phyloP scores from a whole-genome alignment of 768 basidiomycete genomes.

The Chiua virens region DNA sequence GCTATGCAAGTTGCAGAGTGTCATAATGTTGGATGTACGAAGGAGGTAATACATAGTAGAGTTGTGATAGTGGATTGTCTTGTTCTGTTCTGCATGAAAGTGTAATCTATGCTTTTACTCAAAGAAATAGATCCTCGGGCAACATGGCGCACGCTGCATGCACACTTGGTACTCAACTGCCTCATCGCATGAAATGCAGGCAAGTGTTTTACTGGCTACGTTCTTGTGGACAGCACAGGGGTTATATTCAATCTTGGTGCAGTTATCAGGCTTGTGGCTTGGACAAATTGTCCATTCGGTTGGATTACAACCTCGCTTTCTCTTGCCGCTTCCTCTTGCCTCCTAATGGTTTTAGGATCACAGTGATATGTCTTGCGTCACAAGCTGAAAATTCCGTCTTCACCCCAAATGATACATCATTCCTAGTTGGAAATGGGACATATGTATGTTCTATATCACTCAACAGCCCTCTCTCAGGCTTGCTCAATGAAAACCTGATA shows the following conservation, averaged over 20 bases:
- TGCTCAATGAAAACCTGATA: not conserved
- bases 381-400: not conserved
- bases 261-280: slow-evolving; percentile 70
- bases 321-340: not conserved
- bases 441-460: slow-evolving; percentile 49
- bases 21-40: no score
- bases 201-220: no score
- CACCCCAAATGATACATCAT: not conserved
- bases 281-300: slow-evolving; percentile 68
- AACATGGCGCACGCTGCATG: no score
- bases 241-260: slow-evolving; percentile 78
- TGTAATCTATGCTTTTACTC: no score
- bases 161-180: no score
- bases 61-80: no score
- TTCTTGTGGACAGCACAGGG: slow-evolving; percentile 81
- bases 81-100: no score
- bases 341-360: slow-evolving; percentile 15
- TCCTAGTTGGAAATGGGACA: slow-evolving; percentile 65
- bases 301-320: slow-evolving; percentile 16
- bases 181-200: no score
- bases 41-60: no score
- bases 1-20: no score
- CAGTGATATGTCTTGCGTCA: slow-evolving; percentile 22
- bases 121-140: no score
- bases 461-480: not conserved